Conservation (phyloP, 2,329 filamentous ascomycete species). For the Exutisphaerella laricina region DNA sequence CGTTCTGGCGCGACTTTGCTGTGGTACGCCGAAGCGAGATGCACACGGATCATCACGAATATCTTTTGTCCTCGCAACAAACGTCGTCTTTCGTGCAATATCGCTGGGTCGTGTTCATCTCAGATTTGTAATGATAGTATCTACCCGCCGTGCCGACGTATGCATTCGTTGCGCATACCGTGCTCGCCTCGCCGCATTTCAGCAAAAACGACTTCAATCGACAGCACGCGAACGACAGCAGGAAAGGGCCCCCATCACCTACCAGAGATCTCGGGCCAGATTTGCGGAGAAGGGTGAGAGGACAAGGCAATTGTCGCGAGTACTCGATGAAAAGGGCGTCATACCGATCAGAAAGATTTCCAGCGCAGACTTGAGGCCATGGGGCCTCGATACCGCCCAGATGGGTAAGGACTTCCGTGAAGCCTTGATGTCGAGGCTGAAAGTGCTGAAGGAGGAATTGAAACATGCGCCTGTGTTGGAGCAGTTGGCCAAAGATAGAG, state of each 20-base stretch:
- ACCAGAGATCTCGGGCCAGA: no score
- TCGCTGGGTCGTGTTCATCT: neutral
- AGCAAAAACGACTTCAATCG: slow-evolving; percentile 29
- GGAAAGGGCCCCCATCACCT: neutral
- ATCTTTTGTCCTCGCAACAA: no score
- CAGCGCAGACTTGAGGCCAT: slow-evolving; percentile 2
- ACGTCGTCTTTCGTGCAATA: no score
- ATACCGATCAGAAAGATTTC: no score
- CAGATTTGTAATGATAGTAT: slow-evolving; percentile 15
- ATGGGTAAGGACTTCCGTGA: slow-evolving; percentile 16
- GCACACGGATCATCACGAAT: no score
- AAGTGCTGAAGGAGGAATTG: slow-evolving; percentile 26
- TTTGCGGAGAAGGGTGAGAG: no score
- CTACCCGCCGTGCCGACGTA: slow-evolving; percentile 14
- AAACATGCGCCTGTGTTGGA: slow-evolving; percentile 30
- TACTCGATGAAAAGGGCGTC: no score
- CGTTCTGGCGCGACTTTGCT: no score
- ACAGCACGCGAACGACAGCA: slow-evolving; percentile 1
- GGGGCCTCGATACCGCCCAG: slow-evolving; percentile 5
- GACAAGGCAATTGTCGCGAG: no score
- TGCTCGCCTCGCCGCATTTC: slow-evolving; percentile 24
- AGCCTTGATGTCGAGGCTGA: slow-evolving; percentile 22
- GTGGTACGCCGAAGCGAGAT: no score
- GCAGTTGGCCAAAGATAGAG: slow-evolving; percentile 25
- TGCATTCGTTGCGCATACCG: slow-evolving; percentile 41